Evolutionary conservation across 768 basidiomycete genomes (phyloP), one percentile per base, ranked within the genome.

Genomic region (Trametes cingulata): DNA sequence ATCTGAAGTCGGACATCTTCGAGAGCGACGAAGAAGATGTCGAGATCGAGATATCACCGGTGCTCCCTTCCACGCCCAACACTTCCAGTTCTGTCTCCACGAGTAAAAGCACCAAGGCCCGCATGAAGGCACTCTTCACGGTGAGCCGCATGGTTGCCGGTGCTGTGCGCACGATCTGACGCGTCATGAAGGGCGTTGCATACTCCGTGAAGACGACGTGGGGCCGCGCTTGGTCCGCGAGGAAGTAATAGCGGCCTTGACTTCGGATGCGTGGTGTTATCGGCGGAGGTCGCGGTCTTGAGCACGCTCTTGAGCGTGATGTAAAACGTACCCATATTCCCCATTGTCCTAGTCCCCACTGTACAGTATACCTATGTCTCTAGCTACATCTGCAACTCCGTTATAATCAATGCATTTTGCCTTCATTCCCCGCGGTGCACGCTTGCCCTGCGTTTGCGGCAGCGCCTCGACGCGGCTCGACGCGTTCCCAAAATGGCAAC

Each of bases 11-110:
- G 15, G 67, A 68, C 35, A 68, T 68, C 45, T 64, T 58, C n/a
- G 67, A 68, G 52, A 56, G 46, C 17, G 63, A 66, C 59, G 65
- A 68, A 40, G 56, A 63, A 19, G 67, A 60, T 25, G 47, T 63
- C 41, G 56, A 63, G 45, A 57, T 68, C 45, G 64, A 65, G 47
- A 54, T 66, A 45, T 66, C 65, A 8, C 55, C 62, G 6, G 42
- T 56, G 22, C 57, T 63, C 40, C 64, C 62, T 14, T 45, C 64
- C 29, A 46, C 54, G 17, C 50, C 58, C n/a, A 58, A 48, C 52
- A 61, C 49, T 41, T 42, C 52, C 51, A 55, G 55, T 43, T 53
- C 62, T 7, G 57, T 46, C 45, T 53, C 57, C 25, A 65, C 54
- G 19, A 59, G 20, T 29, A 19, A 40, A 27, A 58, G 52, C 41